Evolutionary conservation across 2,329 filamentous ascomycete species (phyloP).

Genomic region (Dryadomyces quercus-mongolicae): DNA sequence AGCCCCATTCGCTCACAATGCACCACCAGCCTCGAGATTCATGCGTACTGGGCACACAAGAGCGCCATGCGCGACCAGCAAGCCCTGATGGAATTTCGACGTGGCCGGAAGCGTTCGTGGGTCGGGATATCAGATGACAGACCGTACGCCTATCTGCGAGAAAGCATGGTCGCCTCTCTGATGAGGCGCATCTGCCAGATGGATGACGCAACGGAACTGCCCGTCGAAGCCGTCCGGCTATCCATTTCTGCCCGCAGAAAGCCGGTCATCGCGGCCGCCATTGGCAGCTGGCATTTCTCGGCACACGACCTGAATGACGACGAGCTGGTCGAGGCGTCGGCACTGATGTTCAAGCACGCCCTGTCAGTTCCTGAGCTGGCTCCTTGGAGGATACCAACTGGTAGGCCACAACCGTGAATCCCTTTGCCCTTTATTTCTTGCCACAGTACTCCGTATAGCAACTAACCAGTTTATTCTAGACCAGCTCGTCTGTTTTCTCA

Average conservation of each 20-base stretch:
- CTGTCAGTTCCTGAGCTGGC: slow-evolving; percentile 70
- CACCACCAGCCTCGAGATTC: slow-evolving; percentile 64
- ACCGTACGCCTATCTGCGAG: slow-evolving; percentile 78
- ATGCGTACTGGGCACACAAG: slow-evolving; percentile 72
- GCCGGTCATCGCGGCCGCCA: slow-evolving; percentile 50
- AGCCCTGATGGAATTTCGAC: slow-evolving; percentile 57
- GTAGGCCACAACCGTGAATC: slow-evolving; percentile 34
- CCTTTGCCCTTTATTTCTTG: too few relatives aligned
- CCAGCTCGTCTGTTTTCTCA: slow-evolving; percentile 71
- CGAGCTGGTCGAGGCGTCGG: slow-evolving; percentile 75
- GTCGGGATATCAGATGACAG: slow-evolving; percentile 76
- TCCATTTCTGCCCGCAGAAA: slow-evolving; percentile 55
- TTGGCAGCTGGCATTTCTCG: slow-evolving; percentile 78
- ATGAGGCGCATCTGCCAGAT: slow-evolving; percentile 74
- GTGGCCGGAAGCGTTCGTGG: slow-evolving; percentile 79
- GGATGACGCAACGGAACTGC: slow-evolving; percentile 47
- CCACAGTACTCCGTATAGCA: too few relatives aligned
- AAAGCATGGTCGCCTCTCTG: slow-evolving; percentile 85
- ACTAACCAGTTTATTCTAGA: slow-evolving; percentile 31
- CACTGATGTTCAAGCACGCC: slow-evolving; percentile 82
- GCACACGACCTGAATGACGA: slow-evolving; percentile 86
- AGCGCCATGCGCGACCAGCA: slow-evolving; percentile 63
- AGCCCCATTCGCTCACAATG: slow-evolving; percentile 66
- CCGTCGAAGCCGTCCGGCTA: slow-evolving; percentile 54
- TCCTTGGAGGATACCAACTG: slow-evolving; percentile 65